A percentile compares a stretch with the other conserved stretches of the same genome.
These are phyloP conservation scores for Aspergillus carbonarius DNA, from an alignment of 2,329 filamentous ascomycete species.

Conservation along the genomic window DNA sequence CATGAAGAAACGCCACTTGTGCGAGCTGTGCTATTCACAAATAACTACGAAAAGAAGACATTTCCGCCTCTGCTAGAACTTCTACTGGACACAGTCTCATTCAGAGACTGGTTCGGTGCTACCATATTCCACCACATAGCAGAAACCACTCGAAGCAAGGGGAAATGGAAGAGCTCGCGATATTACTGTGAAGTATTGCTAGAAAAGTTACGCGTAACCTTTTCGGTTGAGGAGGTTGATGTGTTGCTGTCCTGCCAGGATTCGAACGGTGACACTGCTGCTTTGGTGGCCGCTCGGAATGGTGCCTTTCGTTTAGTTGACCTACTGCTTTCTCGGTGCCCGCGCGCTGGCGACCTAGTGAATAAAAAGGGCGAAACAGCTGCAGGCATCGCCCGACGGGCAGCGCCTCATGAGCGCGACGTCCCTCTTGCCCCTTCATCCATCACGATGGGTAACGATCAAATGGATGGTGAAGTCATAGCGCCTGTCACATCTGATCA, in stretches of 20 bases:
- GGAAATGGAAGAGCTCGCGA: slow-evolving; percentile 82
- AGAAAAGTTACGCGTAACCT: slow-evolving; percentile 77
- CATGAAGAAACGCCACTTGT: slow-evolving; percentile 87
- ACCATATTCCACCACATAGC: slow-evolving; percentile 95
- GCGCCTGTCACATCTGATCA: slow-evolving; percentile 30
- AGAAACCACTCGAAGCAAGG: slow-evolving; percentile 78
- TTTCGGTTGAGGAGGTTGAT: slow-evolving; percentile 73
- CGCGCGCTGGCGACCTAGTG: slow-evolving; percentile 71
- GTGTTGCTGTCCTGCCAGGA: slow-evolving; percentile 79
- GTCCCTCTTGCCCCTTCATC: slow-evolving; percentile 72
- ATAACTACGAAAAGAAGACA: slow-evolving; percentile 90
- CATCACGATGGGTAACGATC: slow-evolving; percentile 41
- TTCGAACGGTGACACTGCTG: slow-evolving; percentile 84
- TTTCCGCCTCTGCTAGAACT: slow-evolving; percentile 83
- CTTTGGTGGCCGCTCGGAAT: slow-evolving; percentile 82
- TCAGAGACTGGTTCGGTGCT: slow-evolving; percentile 74
- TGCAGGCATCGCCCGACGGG: slow-evolving; percentile 74
- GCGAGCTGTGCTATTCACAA: slow-evolving; percentile 92
- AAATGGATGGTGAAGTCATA: slow-evolving; percentile 29
- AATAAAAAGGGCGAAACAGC: slow-evolving; percentile 82
- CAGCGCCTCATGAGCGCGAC: slow-evolving; percentile 68
- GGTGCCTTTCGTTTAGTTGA: slow-evolving; percentile 74
- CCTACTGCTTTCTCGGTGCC: slow-evolving; percentile 70
- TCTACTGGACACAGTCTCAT: slow-evolving; percentile 76
- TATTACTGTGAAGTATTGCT: slow-evolving; percentile 93